These are phyloP conservation scores for Cardiospermum halicacabum DNA, from an alignment of 345 rosid genomes.

Conservation along the genomic window DNA sequence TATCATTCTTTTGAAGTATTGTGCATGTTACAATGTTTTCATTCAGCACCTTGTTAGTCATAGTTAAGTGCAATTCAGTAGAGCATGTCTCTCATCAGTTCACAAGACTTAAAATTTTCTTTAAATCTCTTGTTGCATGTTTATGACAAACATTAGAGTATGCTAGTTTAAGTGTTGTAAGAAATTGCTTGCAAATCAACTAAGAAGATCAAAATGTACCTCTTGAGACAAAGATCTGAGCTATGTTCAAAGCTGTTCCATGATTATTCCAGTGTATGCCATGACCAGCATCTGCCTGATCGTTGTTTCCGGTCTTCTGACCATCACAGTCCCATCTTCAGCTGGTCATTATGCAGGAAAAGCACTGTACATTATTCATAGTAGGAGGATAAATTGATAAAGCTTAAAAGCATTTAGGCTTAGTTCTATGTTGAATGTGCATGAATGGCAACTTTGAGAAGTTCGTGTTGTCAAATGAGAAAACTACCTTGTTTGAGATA, in stretches of 20 bases:
- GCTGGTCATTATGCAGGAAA: neutral
- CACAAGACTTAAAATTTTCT: neutral
- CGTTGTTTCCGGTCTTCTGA: neutral
- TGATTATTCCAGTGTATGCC: neutral
- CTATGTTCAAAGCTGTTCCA: neutral
- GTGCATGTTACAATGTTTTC: neutral
- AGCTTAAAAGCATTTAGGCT: neutral
- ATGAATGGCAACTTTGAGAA: neutral
- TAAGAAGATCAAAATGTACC: too few species aligned
- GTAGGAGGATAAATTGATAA: neutral
- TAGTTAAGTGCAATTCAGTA: neutral
- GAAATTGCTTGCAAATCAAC: neutral
- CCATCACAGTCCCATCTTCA: neutral
- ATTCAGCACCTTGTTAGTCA: neutral
- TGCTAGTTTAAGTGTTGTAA: neutral
- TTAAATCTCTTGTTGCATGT: neutral
- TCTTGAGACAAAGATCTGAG: neutral
- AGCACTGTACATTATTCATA: neutral
- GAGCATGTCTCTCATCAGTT: neutral
- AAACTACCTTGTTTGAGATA: neutral
- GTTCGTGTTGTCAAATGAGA: neutral
- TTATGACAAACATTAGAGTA: neutral
- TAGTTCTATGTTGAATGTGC: neutral
- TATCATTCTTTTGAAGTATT: neutral
- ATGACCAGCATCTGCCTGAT: neutral